Conservation (phyloP, 768 basidiomycete species). For the Lactifluus echinatus region DNA sequence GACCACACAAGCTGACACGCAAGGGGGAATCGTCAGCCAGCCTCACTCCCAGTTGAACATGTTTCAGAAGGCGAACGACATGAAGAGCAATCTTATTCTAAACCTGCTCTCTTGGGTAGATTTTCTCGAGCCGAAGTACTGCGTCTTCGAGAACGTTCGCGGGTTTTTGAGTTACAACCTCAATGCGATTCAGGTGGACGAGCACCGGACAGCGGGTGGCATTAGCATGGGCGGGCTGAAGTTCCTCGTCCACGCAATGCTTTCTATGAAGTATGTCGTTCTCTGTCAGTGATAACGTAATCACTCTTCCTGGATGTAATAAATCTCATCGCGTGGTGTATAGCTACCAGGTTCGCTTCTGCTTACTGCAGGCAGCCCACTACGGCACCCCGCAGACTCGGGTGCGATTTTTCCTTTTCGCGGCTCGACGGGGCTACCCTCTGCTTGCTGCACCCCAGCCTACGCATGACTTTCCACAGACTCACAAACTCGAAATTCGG, state of each 20-base stretch:
- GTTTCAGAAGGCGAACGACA: constrained; percentile 57
- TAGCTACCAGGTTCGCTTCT: constrained; percentile 39
- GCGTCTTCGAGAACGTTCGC: constrained; percentile 42
- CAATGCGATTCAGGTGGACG: constrained; percentile 29
- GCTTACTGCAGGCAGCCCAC: constrained; percentile 39
- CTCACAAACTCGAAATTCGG: constrained; percentile 42
- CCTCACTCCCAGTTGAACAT: constrained; percentile 67
- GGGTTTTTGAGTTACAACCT: constrained; percentile 37
- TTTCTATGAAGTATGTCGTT: constrained; percentile 52
- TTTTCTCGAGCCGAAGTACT: constrained; percentile 33
- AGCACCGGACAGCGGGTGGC: constrained; percentile 48
- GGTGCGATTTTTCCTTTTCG: constrained; percentile 43
- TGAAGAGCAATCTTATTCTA: constrained; percentile 60
- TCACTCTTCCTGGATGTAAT: neutral
- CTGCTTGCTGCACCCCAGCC: constrained; percentile 37
- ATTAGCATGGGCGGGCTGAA: constrained; percentile 71
- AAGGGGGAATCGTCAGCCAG: constrained; percentile 39
- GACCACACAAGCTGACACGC: neutral
- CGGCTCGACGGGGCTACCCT: constrained; percentile 29
- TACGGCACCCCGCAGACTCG: constrained; percentile 39
- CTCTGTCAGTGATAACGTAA: neutral
- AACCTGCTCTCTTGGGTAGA: constrained; percentile 43
- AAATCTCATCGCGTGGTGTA: neutral
- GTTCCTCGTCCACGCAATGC: constrained; percentile 48
- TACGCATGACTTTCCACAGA: constrained; percentile 33